A percentile compares a stretch with the other conserved stretches of the same genome.
Conservation (phyloP, 108 stramenopile species). For the Poteriospumella lacustris region DNA sequence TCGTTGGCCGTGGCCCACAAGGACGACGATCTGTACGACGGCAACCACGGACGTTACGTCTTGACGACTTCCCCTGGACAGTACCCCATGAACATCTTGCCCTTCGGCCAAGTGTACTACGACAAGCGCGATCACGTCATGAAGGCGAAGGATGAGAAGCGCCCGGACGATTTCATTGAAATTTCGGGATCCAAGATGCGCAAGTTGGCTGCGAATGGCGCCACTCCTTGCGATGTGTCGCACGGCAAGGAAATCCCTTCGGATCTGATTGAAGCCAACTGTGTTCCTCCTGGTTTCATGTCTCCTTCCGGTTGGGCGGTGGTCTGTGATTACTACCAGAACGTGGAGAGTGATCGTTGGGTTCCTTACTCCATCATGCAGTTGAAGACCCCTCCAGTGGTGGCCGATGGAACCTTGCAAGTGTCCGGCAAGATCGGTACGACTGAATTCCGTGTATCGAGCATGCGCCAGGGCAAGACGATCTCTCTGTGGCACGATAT, state of each 20-base stretch:
- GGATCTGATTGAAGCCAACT: conserved; percentile 87
- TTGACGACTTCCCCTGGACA: conserved; percentile 87
- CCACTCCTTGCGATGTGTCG: conserved; percentile 69
- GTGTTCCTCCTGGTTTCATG: conserved; percentile 95
- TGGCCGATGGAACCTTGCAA: too few species aligned
- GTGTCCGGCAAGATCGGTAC: conserved; percentile 74
- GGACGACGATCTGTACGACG: conserved; percentile 93
- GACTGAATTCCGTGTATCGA: conserved; percentile 57
- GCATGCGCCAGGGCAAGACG: conserved; percentile 45
- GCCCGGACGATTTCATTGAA: conserved; percentile 85
- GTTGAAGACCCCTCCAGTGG: conserved; percentile 49
- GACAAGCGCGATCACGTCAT: conserved; percentile 89
- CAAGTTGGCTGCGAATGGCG: conserved; percentile 80
- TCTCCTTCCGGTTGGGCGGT: conserved; percentile 94
- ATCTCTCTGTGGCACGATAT: conserved; percentile 82
- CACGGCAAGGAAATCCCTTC: conserved; percentile 72
- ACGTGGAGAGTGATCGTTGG: conserved; percentile 76
- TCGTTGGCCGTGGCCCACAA: conserved; percentile 70
- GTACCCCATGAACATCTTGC: conserved; percentile 86
- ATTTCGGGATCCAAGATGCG: conserved; percentile 96
- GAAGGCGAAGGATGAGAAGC: conserved; percentile 77
- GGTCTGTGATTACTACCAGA: conserved; percentile 94
- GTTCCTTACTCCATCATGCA: conserved; percentile 75
- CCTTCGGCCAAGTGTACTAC: conserved; percentile 97
- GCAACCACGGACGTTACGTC: conserved; percentile 92